phyloP scores from a whole-genome alignment of 2,329 filamentous ascomycete species.

The Cadophora sp. region DNA sequence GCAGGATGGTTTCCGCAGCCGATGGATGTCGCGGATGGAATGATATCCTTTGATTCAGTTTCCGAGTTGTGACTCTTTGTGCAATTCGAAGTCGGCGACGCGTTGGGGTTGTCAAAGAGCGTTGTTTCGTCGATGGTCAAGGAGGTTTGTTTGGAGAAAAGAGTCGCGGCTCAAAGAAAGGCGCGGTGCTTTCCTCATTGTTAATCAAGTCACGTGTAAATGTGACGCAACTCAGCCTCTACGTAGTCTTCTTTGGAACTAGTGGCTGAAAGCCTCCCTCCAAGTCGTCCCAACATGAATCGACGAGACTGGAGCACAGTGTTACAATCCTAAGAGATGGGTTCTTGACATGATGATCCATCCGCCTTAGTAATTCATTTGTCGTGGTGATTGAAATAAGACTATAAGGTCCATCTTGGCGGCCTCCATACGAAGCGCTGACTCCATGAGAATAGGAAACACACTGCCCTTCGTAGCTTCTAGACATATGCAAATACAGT shows the following conservation, averaged over 20 bases:
- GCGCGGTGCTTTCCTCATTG: background rate
- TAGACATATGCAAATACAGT: too few species aligned
- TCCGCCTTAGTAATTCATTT: too few species aligned
- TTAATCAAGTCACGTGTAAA: background rate
- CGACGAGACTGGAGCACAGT: too few species aligned
- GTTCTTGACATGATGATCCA: too few species aligned
- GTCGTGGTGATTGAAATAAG: too few species aligned
- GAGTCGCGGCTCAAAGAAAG: conserved; percentile 4
- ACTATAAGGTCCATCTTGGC: too few species aligned
- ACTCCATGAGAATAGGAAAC: too few species aligned
- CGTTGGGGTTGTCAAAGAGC: conserved; percentile 17
- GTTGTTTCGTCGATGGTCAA: background rate
- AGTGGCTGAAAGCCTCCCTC: background rate
- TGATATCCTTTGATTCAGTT: background rate
- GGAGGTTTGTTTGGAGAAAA: background rate
- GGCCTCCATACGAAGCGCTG: too few species aligned
- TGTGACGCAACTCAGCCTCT: background rate
- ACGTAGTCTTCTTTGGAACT: background rate
- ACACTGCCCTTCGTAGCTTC: too few species aligned
- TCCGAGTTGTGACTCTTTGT: conserved; percentile 15
- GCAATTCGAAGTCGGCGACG: conserved; percentile 11
- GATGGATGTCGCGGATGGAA: background rate
- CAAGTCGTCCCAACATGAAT: background rate
- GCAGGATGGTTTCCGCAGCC: background rate
- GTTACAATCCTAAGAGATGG: too few species aligned